Conservation (phyloP, 306 rosid genomes). For the Prunus persica region Prunus_persica_NCBIv2 NC_034011.1:19008001-19008500, state of each 20-base stretch:
- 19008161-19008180: constrained; percentile 17
- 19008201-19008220: constrained; percentile 13
- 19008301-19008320: constrained; percentile 10
- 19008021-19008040: constrained; percentile 29
- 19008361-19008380: too few relatives aligned
- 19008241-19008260: constrained; percentile 9
- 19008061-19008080: constrained; percentile 28
- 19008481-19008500: too few relatives aligned
- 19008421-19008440: too few relatives aligned
- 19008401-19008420: too few relatives aligned
- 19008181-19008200: constrained; percentile 9
- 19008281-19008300: constrained; percentile 6
- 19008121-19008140: constrained; percentile 15
- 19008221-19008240: constrained; percentile 19
- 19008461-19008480: too few relatives aligned
- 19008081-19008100: constrained; percentile 46
- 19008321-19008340: neutral
- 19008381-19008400: too few relatives aligned
- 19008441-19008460: too few relatives aligned
- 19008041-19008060: constrained; percentile 23
- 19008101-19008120: constrained; percentile 16
- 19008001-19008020: constrained; percentile 42
- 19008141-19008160: constrained; percentile 12
- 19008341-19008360: too few relatives aligned
- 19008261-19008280: constrained; percentile 13